Base-by-base conservation (phyloP, 495 filamentous ascomycete genomes). In the Penicillium goetzii region DNA sequence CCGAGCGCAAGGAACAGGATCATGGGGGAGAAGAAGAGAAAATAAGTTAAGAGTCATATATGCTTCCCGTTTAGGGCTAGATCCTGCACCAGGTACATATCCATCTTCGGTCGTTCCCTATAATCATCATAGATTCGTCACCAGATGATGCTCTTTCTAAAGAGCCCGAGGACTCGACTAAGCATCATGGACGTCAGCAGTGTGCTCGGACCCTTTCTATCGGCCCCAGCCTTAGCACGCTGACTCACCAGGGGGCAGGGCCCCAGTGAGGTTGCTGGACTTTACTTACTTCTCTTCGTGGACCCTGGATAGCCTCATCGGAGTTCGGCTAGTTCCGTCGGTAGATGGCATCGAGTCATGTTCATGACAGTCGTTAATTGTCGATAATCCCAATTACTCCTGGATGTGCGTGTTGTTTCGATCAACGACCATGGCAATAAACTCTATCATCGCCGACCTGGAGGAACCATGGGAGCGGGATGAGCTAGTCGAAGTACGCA, bases 391-490 rank as follows among this genome's bases (percentile, higher is more conserved):
- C 41, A 23, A 47, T n/a, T n/a, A n/a, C n/a, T n/a, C n/a, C n/a
- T n/a, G n/a, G n/a, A n/a, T n/a, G n/a, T n/a, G 34, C 3, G 1
- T 36, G 10, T 36, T 36, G 34, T 11, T 1, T 26, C 17, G 45
- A 19, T 17, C 41, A 33, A 28, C 47, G 17, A 36, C 33, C 5
- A 52, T 21, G 30, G 45, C 19, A 21, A 21, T 36, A 14, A 21
- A 52, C 14, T 36, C 21, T 21, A 25, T 28, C 21, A 40, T 60
- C 17, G 3, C n/a, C 8, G 19, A 51, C 6, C 23, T 60, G 14
- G 43, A 60, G 15, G 40, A 52, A 33, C 45, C 58, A 10, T 60
- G 45, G 58, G 40, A 52, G 14, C 43, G 34, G 32, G 58, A 60
- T 52, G n/a, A 40, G 9, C 40, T 59, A 12, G 32, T 51, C 4